Evolutionary conservation across 169 alveolate species (phyloP).

Genomic region (Plasmodium relictum): DNA sequence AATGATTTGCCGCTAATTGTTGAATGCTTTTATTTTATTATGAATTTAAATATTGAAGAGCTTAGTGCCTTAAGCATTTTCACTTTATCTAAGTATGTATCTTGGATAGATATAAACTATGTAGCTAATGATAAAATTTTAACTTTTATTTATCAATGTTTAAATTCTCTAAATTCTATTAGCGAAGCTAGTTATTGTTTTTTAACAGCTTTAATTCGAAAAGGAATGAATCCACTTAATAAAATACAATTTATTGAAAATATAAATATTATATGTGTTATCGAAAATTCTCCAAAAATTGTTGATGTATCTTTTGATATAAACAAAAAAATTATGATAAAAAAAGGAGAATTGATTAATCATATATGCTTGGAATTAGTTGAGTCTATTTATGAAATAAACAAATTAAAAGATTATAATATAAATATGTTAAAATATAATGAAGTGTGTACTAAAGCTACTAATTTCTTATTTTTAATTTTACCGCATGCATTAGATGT

Average conservation of each 20-base stretch:
- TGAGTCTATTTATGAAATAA: slow-evolving; percentile 55
- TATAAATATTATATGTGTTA: slow-evolving; percentile 30
- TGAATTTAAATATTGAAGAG: slow-evolving; percentile 44
- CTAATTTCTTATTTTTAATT: slow-evolving; percentile 22
- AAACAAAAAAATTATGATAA: slow-evolving; percentile 56
- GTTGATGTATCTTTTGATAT: slow-evolving; percentile 28
- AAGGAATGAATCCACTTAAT: slow-evolving; percentile 68
- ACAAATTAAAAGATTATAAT: slow-evolving; percentile 38
- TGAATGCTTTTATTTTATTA: slow-evolving; percentile 69
- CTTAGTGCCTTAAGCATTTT: slow-evolving; percentile 25
- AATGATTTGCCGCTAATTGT: slow-evolving; percentile 57
- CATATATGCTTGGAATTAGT: slow-evolving; percentile 52
- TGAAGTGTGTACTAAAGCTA: slow-evolving; percentile 42
- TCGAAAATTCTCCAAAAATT: slow-evolving; percentile 34
- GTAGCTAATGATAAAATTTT: slow-evolving; percentile 65
- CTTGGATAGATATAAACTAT: slow-evolving; percentile 74
- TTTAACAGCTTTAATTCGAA: slow-evolving; percentile 39
- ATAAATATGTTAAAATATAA: slow-evolving; percentile 39
- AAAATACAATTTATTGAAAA: slow-evolving; percentile 74
- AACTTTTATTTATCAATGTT: slow-evolving; percentile 26
- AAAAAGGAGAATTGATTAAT: slow-evolving; percentile 67
- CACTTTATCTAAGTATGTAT: slow-evolving; percentile 60
- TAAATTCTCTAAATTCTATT: slow-evolving; percentile 26
- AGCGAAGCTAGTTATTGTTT: slow-evolving; percentile 42
- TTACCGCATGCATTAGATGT: slow-evolving; percentile 68